phyloP scores from a whole-genome alignment of 2,329 filamentous ascomycete species.

The Chaetomium sp. region DNA sequence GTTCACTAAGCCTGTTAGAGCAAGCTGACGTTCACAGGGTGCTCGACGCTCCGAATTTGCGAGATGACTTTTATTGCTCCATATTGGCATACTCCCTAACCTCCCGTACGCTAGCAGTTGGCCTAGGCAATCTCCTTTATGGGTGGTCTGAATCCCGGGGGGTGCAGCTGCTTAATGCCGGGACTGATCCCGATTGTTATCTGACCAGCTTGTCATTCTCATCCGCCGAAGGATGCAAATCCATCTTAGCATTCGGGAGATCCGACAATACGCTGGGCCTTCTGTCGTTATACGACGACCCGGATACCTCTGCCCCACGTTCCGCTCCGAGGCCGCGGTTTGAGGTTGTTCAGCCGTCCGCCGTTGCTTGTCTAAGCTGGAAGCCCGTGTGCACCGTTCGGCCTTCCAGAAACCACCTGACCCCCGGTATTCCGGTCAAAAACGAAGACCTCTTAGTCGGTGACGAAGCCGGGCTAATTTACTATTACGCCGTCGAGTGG shows the following conservation, averaged over 20 bases:
- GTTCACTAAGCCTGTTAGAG: neutral
- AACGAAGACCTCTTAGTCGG: slow-evolving; percentile 87
- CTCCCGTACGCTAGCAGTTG: slow-evolving; percentile 78
- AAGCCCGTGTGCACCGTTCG: slow-evolving; percentile 63
- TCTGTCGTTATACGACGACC: slow-evolving; percentile 70
- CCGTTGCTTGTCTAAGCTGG: slow-evolving; percentile 81
- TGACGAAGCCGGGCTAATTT: slow-evolving; percentile 79
- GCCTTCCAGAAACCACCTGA: slow-evolving; percentile 53
- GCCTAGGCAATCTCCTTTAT: slow-evolving; percentile 77
- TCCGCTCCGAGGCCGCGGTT: slow-evolving; percentile 66
- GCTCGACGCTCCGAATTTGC: slow-evolving; percentile 83
- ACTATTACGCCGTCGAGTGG: slow-evolving; percentile 92
- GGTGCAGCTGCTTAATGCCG: slow-evolving; percentile 58
- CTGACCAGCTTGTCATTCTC: slow-evolving; percentile 92
- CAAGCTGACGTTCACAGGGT: slow-evolving; percentile 53
- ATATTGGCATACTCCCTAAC: slow-evolving; percentile 81
- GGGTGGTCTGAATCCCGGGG: slow-evolving; percentile 81
- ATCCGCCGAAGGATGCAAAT: slow-evolving; percentile 70
- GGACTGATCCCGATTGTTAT: slow-evolving; percentile 53
- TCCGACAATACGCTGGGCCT: slow-evolving; percentile 75
- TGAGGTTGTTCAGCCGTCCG: slow-evolving; percentile 68
- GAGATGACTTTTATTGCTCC: slow-evolving; percentile 95
- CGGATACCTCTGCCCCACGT: slow-evolving; percentile 22
- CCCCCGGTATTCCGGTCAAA: slow-evolving; percentile 54
- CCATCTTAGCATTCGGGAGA: slow-evolving; percentile 82